Evolutionary conservation across 345 rosid species (phyloP).

Genomic region (Eucalyptus urophylla): DNA sequence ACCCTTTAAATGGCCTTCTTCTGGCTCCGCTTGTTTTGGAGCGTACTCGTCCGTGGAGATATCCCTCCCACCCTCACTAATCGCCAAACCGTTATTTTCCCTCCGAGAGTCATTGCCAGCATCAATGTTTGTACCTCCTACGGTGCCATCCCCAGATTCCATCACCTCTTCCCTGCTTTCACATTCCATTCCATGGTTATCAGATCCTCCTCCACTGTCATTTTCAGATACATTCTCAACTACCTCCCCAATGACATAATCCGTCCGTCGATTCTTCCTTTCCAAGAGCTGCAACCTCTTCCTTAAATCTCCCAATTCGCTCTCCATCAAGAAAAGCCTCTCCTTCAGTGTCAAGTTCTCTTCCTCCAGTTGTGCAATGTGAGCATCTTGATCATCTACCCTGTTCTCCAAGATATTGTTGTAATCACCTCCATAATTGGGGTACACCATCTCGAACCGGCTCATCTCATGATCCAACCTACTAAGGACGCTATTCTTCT

Average conservation of each 20-base stretch:
- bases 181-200: conserved; percentile 9
- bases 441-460: conserved; percentile 96
- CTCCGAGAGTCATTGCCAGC: background rate
- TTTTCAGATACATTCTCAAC: conserved; percentile 57
- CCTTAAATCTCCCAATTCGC: conserved; percentile 79
- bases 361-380: conserved; percentile 88
- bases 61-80: background rate
- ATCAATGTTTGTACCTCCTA: background rate
- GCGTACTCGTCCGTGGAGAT: background rate
- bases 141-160: background rate
- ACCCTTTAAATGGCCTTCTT: background rate
- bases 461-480: conserved; percentile 95
- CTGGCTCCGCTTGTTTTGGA: background rate
- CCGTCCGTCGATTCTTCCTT: conserved; percentile 36
- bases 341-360: conserved; percentile 91
- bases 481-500: conserved; percentile 78
- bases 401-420: conserved; percentile 82
- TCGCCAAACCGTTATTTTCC: background rate
- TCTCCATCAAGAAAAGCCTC: conserved; percentile 90
- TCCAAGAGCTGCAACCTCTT: conserved; percentile 81
- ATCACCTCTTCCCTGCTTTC: conserved; percentile 3
- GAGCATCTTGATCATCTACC: conserved; percentile 94
- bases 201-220: conserved; percentile 66
- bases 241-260: conserved; percentile 48
- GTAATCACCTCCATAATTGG: conserved; percentile 44